A percentile compares a stretch with the other conserved stretches of the same genome.
Conservation (phyloP, 139 green algal species). For the Chlamydomonas incerta region DNA sequence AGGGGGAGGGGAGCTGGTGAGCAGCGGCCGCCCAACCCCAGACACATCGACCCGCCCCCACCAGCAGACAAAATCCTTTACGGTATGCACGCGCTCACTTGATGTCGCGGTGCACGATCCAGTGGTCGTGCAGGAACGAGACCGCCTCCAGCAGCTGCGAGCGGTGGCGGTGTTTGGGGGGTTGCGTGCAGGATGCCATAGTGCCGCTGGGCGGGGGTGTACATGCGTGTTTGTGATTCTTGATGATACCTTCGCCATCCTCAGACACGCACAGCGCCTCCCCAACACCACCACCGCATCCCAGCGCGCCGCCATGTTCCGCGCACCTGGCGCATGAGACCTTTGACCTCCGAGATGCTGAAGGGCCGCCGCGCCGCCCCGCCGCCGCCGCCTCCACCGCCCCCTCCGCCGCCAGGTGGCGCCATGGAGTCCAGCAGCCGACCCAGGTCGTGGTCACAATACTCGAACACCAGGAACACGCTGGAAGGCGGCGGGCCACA, state of each 20-base stretch:
- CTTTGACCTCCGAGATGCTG: constrained; percentile 77
- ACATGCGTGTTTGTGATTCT: too few species aligned
- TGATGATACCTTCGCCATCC: too few species aligned
- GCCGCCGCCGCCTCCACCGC: background rate
- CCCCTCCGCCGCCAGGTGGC: background rate
- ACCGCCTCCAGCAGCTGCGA: constrained; percentile 79
- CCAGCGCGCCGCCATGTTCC: background rate
- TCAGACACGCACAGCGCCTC: too few species aligned
- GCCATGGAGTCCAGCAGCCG: constrained; percentile 76
- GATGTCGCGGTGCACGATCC: constrained; percentile 82
- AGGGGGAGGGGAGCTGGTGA: too few species aligned
- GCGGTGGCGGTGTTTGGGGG: too few species aligned
- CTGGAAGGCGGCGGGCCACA: too few species aligned
- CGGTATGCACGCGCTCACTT: too few species aligned
- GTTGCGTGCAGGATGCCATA: too few species aligned
- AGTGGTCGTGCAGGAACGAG: constrained; percentile 75
- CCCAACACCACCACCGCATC: background rate
- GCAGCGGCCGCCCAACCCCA: too few species aligned
- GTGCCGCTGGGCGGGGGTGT: too few species aligned
- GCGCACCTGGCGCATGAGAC: constrained; percentile 58
- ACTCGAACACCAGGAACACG: constrained; percentile 92
- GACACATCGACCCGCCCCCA: too few species aligned
- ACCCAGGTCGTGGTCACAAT: constrained; percentile 84
- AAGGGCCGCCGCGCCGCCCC: constrained; percentile 46
- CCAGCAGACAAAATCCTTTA: too few species aligned